Evolutionary conservation across 257 asterid genomes (phyloP).

Genomic region (Solanum infundibuliforme): DNA sequence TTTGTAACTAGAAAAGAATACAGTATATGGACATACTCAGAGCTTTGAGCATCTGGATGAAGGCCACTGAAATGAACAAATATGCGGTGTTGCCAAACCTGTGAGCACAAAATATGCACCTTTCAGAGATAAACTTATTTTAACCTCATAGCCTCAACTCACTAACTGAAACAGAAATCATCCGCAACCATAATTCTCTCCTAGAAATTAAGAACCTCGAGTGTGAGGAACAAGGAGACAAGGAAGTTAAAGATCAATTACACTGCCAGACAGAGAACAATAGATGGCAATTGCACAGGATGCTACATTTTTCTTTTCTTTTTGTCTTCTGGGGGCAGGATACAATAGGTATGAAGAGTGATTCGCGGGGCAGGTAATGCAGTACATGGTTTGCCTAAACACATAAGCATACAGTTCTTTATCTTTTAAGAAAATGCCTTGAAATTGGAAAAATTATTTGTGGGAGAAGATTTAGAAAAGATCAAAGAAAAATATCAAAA

Average conservation of each 20-base stretch:
- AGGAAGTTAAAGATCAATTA: not conserved
- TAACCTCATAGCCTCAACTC: not conserved
- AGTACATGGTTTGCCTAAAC: not conserved
- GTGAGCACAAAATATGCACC: conserved; percentile 9
- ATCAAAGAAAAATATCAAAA: not conserved
- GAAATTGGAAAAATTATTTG: not conserved
- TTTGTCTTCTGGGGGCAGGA: not conserved
- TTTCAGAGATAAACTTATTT: not conserved
- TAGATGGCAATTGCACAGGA: not conserved
- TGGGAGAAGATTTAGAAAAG: not conserved
- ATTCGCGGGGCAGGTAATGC: not conserved
- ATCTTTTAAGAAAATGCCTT: not conserved
- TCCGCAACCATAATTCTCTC: not conserved
- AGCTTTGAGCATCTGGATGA: conserved; percentile 99
- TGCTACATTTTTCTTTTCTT: not conserved
- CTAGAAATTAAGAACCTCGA: not conserved
- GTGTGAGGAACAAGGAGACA: not conserved
- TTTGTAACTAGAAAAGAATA: not conserved
- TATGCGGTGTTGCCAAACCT: conserved; percentile 99
- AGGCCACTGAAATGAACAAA: conserved; percentile 92
- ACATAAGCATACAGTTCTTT: not conserved
- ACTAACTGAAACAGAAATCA: not conserved
- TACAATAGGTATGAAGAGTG: not conserved
- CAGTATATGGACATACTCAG: conserved; percentile 46
- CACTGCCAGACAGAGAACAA: not conserved